A percentile compares a stretch with the other conserved stretches of the same genome.
Conservation (phyloP, 257 asterid species). For the Salvia splendens region DNA sequence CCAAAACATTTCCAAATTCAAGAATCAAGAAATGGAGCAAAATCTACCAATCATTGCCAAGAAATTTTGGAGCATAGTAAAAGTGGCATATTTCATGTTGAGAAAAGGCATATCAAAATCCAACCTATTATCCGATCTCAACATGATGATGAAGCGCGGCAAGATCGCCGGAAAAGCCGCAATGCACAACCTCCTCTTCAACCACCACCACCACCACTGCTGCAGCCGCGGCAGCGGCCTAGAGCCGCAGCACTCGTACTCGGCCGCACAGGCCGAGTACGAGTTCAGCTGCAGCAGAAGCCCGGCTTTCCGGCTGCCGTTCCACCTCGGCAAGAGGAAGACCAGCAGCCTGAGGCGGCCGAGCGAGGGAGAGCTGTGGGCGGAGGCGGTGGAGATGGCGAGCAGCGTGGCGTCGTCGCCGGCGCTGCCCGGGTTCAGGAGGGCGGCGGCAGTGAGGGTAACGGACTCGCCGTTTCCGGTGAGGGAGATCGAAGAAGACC, state of each 20-base stretch:
- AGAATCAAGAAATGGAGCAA: constrained; percentile 29
- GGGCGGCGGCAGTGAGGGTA: constrained; percentile 68
- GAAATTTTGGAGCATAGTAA: constrained; percentile 62
- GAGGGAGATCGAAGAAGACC: constrained; percentile 42
- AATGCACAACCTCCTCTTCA: constrained; percentile 66
- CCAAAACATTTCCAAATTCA: constrained; percentile 7
- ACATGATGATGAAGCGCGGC: constrained; percentile 63
- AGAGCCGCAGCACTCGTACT: constrained; percentile 18
- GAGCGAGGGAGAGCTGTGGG: constrained; percentile 30
- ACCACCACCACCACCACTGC: constrained; percentile 31
- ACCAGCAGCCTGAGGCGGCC: too few relatives aligned
- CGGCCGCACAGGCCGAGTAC: constrained; percentile 18
- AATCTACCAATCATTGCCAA: constrained; percentile 64
- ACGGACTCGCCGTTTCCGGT: constrained; percentile 73
- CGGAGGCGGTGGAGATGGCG: constrained; percentile 48
- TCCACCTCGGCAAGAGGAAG: constrained; percentile 51
- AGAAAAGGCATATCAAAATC: constrained; percentile 67
- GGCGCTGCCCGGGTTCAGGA: constrained; percentile 74
- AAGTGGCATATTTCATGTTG: constrained; percentile 61
- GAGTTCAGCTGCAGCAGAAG: constrained; percentile 73
- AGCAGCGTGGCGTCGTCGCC: constrained; percentile 57
- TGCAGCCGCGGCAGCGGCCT: constrained; percentile 36
- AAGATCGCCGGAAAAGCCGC: constrained; percentile 77
- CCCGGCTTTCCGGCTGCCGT: constrained; percentile 60
- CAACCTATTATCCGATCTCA: constrained; percentile 59